Evolutionary conservation across 2,329 filamentous ascomycete species (phyloP).

Genomic region (Fusarium papillatum): DNA sequence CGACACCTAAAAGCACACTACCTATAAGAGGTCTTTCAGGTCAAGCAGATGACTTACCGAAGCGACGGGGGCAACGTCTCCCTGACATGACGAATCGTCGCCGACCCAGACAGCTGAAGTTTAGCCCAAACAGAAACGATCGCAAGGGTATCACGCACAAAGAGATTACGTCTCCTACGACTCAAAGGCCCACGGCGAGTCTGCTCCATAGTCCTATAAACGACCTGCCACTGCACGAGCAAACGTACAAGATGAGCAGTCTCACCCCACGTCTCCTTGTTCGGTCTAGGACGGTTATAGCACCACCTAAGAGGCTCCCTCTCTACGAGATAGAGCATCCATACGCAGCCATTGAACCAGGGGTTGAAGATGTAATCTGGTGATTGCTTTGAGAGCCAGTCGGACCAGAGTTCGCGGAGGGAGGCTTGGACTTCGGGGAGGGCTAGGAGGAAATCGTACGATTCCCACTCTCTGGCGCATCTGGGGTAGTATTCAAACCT

Average conservation of each 20-base stretch:
- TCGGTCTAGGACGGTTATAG: slow-evolving; percentile 11
- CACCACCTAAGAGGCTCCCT: neutral
- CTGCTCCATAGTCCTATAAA: neutral
- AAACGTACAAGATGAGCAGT: slow-evolving; percentile 14
- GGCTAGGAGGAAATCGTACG: neutral
- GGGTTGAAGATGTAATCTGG: neutral
- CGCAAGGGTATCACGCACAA: neutral
- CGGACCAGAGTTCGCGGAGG: slow-evolving; percentile 16
- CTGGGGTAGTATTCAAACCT: neutral
- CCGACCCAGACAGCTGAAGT: neutral
- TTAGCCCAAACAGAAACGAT: neutral
- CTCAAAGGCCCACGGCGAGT: neutral
- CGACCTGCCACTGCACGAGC: neutral
- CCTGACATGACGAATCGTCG: neutral
- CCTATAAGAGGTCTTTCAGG: fast-evolving
- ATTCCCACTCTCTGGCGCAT: neutral
- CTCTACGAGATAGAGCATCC: neutral
- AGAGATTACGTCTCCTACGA: fast-evolving
- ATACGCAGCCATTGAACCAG: neutral
- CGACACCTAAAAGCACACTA: no score
- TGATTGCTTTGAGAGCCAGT: slow-evolving; percentile 1
- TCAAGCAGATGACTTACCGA: neutral
- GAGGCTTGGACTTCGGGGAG: neutral
- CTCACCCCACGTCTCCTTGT: slow-evolving; percentile 23
- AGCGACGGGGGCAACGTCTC: neutral